Evolutionary conservation across 2,329 filamentous ascomycete species (phyloP).

Genomic region (Diaporthe ilicicola): DNA sequence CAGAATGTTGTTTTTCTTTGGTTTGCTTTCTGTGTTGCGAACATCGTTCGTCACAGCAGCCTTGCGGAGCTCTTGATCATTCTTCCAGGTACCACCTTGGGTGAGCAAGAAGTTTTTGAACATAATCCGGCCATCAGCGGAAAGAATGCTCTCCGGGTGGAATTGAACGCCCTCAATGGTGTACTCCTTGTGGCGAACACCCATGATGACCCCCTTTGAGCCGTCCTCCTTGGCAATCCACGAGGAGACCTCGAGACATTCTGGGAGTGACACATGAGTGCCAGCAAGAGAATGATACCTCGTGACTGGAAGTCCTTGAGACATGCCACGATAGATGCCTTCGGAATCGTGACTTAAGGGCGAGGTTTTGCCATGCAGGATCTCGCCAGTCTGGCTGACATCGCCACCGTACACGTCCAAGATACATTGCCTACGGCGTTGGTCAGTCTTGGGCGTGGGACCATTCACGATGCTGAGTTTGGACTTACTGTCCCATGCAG

Average conservation of each 20-base stretch:
- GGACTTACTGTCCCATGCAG: slow-evolving; percentile 90
- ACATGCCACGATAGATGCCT: slow-evolving; percentile 87
- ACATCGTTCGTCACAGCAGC: slow-evolving; percentile 41
- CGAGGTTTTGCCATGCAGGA: slow-evolving; percentile 96
- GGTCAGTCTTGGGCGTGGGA: slow-evolving; percentile 34
- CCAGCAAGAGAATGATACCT: slow-evolving; percentile 96
- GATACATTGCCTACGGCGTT: slow-evolving; percentile 79
- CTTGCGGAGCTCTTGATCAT: slow-evolving; percentile 70
- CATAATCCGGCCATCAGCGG: slow-evolving; percentile 87
- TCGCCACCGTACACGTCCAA: slow-evolving; percentile 92
- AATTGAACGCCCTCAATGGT: slow-evolving; percentile 97
- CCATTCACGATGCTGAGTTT: neutral
- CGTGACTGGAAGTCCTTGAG: slow-evolving; percentile 85
- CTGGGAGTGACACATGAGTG: slow-evolving; percentile 85
- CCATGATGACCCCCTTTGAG: slow-evolving; percentile 91
- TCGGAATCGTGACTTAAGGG: slow-evolving; percentile 87
- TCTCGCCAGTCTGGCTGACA: slow-evolving; percentile 93
- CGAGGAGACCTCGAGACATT: slow-evolving; percentile 87
- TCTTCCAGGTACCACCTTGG: slow-evolving; percentile 90
- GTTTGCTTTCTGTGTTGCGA: neutral
- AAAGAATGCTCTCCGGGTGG: slow-evolving; percentile 96
- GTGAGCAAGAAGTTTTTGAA: slow-evolving; percentile 90
- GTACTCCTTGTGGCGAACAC: slow-evolving; percentile 90
- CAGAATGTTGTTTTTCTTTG: slow-evolving; percentile 79
- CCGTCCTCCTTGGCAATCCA: slow-evolving; percentile 84